Percentiles rank a stretch among this genome's conserved stretches.
Conservation (phyloP, 257 asterid species). For the Solanum rostratum region DNA sequence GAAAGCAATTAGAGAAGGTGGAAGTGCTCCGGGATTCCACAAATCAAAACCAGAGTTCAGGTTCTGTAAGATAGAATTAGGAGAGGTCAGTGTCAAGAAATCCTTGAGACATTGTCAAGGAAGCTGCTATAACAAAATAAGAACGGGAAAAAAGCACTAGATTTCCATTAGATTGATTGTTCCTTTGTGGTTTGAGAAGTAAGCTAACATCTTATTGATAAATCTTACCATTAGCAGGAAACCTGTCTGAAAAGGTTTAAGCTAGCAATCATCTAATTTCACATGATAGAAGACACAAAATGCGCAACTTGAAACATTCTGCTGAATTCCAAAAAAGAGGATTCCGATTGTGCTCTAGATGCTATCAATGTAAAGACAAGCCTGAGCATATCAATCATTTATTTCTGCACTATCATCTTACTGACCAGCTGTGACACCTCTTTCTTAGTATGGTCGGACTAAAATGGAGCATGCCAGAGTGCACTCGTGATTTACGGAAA, state of each 20-base stretch:
- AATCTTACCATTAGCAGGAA: not conserved
- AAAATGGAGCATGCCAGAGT: not conserved
- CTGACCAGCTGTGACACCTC: not conserved
- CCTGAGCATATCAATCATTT: not conserved
- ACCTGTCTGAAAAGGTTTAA: not conserved
- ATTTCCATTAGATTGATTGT: not conserved
- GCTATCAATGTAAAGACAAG: not conserved
- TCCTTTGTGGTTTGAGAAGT: not conserved
- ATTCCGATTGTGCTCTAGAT: not conserved
- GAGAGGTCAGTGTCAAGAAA: not conserved
- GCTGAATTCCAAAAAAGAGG: not conserved
- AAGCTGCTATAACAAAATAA: not conserved
- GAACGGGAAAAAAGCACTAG: not conserved
- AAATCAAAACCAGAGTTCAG: conserved; percentile 50
- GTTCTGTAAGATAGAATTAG: conserved; percentile 26
- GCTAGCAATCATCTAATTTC: not conserved
- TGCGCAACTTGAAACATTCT: not conserved
- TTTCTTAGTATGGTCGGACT: not conserved
- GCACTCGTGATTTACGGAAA: not conserved
- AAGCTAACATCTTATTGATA: not conserved
- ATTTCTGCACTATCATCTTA: not conserved
- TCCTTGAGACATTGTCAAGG: not conserved
- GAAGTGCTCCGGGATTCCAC: conserved; percentile 82
- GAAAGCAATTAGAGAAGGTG: conserved; percentile 79
- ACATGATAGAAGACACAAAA: not conserved